Evolutionary conservation across 2,329 filamentous ascomycete species (phyloP).

Genomic region (Talaromyces sp.): DNA sequence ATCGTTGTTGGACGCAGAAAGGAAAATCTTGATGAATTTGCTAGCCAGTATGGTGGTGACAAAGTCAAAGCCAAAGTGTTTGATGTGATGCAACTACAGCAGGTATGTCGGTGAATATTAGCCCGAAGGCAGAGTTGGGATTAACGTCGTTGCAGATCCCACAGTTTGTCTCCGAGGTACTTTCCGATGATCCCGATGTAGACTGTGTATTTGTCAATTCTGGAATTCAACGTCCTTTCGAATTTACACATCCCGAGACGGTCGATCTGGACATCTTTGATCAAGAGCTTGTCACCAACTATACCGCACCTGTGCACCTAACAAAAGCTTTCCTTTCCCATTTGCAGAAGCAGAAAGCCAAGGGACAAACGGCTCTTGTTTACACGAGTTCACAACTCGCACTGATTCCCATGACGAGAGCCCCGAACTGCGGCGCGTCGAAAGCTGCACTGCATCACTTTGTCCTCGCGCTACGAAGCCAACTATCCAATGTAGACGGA

Average conservation of each 20-base stretch:
- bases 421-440: constrained; percentile 44
- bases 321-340: background rate
- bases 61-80: constrained; percentile 40
- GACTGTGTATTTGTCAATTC: constrained; percentile 51
- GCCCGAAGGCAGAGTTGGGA: background rate
- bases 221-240: constrained; percentile 47
- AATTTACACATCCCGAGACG: constrained; percentile 46
- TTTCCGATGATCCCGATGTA: constrained; percentile 41
- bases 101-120: constrained; percentile 37
- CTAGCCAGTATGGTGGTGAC: constrained; percentile 38
- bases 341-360: background rate
- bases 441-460: constrained; percentile 55
- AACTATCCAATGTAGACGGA: constrained; percentile 41
- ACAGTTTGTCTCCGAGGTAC: background rate
- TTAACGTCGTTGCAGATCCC: background rate
- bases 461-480: constrained; percentile 49
- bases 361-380: background rate
- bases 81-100: constrained; percentile 45
- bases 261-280: constrained; percentile 42
- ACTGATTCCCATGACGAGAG: background rate
- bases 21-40: constrained; percentile 48
- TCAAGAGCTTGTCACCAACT: constrained; percentile 42
- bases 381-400: constrained; percentile 1
- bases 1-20: constrained; percentile 54
- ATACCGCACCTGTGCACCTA: background rate